Conservation (phyloP, 495 filamentous ascomycete species). For the Xylona heveae region DNA sequence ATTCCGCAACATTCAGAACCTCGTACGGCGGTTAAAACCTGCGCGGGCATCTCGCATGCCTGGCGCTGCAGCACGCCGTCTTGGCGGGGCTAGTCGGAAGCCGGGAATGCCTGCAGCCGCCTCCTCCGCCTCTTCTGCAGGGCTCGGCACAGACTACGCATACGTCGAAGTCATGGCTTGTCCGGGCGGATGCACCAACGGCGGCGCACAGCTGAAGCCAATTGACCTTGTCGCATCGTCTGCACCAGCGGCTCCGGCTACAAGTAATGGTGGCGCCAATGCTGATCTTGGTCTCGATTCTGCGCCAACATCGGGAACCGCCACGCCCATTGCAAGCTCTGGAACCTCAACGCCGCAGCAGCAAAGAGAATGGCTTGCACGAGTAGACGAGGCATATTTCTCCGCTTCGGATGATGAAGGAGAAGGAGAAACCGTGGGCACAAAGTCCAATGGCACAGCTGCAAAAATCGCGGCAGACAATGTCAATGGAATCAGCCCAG, state of each 20-base stretch:
- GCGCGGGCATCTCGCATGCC: constrained; percentile 52
- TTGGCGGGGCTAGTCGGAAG: constrained; percentile 19
- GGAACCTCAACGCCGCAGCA: constrained; percentile 41
- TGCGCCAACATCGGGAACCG: too few species aligned
- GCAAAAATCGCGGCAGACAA: constrained; percentile 8
- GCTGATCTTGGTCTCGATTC: constrained; percentile 14
- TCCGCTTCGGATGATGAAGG: constrained; percentile 49
- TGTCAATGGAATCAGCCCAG: constrained; percentile 14
- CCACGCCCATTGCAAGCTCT: constrained; percentile 17
- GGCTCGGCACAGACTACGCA: constrained; percentile 39
- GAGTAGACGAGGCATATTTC: constrained; percentile 88
- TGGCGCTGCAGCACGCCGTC: constrained; percentile 44
- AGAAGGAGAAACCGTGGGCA: constrained; percentile 13
- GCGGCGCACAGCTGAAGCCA: constrained; percentile 82
- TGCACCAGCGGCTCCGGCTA: background rate
- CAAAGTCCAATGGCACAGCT: constrained; percentile 3
- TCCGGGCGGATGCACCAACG: constrained; percentile 93
- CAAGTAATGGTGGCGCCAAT: constrained; percentile 10
- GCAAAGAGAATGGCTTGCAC: constrained; percentile 68
- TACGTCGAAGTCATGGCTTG: constrained; percentile 99
- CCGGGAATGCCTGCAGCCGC: constrained; percentile 18
- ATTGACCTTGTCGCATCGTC: constrained; percentile 36
- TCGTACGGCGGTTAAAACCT: constrained; percentile 77
- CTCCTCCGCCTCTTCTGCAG: constrained; percentile 9
- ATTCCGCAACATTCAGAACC: constrained; percentile 93